A percentile compares a stretch with the other conserved stretches of the same genome.
phyloP scores from a whole-genome alignment of 192 early-diverging fungal species.

The Phlyctochytrium bullatum region DNA sequence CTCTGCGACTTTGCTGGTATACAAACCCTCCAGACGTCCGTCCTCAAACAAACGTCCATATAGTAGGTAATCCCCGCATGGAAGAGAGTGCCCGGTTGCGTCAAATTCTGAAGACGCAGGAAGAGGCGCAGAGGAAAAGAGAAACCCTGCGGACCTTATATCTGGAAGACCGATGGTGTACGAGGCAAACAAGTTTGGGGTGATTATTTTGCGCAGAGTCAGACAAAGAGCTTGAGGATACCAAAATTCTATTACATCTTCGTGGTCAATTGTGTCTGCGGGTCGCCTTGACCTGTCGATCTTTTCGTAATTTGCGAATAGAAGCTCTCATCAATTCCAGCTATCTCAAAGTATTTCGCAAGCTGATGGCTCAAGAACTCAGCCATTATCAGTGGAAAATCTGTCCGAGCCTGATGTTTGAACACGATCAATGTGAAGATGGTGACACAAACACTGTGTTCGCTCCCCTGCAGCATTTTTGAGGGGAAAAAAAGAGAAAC shows the following conservation, averaged over 20 bases:
- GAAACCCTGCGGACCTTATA: slow-evolving; percentile 69
- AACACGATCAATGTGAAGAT: too few species aligned
- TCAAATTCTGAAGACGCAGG: not conserved
- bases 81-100: not conserved
- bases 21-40: slow-evolving; percentile 63
- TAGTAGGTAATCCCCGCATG: slow-evolving; percentile 49
- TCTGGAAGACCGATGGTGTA: slow-evolving; percentile 66
- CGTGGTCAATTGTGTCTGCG: not conserved
- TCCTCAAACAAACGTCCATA: slow-evolving; percentile 76
- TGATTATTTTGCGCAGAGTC: slow-evolving; percentile 71
- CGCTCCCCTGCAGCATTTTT: too few species aligned
- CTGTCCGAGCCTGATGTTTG: too few species aligned
- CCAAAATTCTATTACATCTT: slow-evolving; percentile 75
- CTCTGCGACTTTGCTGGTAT: slow-evolving; percentile 51
- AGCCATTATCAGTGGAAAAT: too few species aligned
- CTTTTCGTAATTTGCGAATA: not conserved
- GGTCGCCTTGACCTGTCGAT: not conserved
- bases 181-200: slow-evolving; percentile 71
- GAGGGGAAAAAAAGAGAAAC: too few species aligned
- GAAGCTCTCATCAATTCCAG: not conserved
- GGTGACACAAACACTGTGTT: too few species aligned
- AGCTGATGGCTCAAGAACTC: too few species aligned
- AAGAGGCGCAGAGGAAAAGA: slow-evolving; percentile 75
- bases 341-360: too few species aligned
- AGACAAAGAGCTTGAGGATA: slow-evolving; percentile 69